A percentile compares a stretch with the other conserved stretches of the same genome.
These are phyloP conservation scores for Bruguiera parviflora DNA, from an alignment of 345 rosid species.

Conservation along the genomic window DNA sequence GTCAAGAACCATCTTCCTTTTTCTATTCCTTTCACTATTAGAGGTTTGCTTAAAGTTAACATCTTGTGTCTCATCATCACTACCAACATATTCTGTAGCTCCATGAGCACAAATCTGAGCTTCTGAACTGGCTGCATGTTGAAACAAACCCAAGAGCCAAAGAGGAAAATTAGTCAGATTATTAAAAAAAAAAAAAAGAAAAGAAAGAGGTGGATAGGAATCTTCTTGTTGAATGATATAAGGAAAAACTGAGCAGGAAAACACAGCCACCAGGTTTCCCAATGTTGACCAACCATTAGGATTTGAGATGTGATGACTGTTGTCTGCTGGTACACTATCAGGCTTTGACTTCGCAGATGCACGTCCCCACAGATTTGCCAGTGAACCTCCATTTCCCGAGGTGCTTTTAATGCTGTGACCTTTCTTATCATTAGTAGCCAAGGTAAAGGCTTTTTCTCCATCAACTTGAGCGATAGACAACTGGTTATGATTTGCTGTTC, in stretches of 20 bases:
- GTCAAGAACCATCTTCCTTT: constrained; percentile 76
- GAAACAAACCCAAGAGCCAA: constrained; percentile 7
- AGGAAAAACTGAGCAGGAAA: not conserved
- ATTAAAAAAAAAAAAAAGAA: not conserved
- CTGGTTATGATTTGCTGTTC: constrained; percentile 30
- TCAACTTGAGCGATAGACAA: constrained; percentile 36
- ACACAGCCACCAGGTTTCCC: constrained; percentile 3
- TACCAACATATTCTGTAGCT: constrained; percentile 34
- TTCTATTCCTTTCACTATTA: constrained; percentile 47
- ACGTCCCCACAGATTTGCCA: constrained; percentile 71
- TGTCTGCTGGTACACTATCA: constrained; percentile 26
- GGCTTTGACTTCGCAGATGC: constrained; percentile 61
- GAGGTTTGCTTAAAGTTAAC: constrained; percentile 44
- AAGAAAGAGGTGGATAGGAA: not conserved
- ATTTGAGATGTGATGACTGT: constrained; percentile 22
- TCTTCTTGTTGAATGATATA: not conserved
- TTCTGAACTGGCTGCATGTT: constrained; percentile 48
- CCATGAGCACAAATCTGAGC: constrained; percentile 43
- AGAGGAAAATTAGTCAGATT: not conserved
- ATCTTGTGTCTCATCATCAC: constrained; percentile 55
- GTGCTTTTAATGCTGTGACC: constrained; percentile 44
- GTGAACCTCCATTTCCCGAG: constrained; percentile 47
- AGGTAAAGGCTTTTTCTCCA: constrained; percentile 39
- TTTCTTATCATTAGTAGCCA: constrained; percentile 37
- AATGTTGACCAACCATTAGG: constrained; percentile 38